Conservation (phyloP, 768 basidiomycete species). For the Tulasnella sp. region DNA sequence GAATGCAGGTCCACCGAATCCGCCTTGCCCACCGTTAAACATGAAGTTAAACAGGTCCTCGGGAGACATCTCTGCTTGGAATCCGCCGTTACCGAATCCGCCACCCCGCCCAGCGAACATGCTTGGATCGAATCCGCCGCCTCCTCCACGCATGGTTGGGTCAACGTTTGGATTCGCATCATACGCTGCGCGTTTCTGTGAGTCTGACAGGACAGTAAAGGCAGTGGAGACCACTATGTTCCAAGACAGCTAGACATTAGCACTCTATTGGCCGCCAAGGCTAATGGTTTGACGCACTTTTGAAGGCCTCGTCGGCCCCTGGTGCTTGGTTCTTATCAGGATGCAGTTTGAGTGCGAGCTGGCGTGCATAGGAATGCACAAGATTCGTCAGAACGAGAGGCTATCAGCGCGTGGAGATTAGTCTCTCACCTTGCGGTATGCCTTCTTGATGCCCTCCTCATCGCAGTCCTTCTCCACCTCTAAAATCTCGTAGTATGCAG, state of each 20-base stretch:
- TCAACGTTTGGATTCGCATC: slow-evolving; percentile 91
- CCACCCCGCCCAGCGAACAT: slow-evolving; percentile 33
- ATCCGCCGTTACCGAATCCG: slow-evolving; percentile 41
- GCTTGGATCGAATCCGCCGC: slow-evolving; percentile 33
- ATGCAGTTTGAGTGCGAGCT: slow-evolving; percentile 86
- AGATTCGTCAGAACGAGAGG: slow-evolving; percentile 1
- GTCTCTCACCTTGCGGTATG: slow-evolving; percentile 81
- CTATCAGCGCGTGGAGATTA: not conserved
- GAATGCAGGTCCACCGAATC: slow-evolving; percentile 32
- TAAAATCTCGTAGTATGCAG: slow-evolving; percentile 92
- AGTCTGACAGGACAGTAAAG: slow-evolving; percentile 92
- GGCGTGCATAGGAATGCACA: slow-evolving; percentile 1
- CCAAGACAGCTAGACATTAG: slow-evolving; percentile 16
- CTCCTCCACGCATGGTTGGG: slow-evolving; percentile 64
- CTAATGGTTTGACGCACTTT: slow-evolving; percentile 55
- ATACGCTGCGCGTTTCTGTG: slow-evolving; percentile 81
- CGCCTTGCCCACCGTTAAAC: slow-evolving; percentile 69
- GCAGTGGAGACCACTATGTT: slow-evolving; percentile 91
- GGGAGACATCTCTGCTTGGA: slow-evolving; percentile 84
- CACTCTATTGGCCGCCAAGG: not conserved
- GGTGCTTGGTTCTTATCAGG: slow-evolving; percentile 96
- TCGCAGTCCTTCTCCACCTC: slow-evolving; percentile 74
- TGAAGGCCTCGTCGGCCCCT: slow-evolving; percentile 98
- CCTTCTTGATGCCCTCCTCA: slow-evolving; percentile 84
- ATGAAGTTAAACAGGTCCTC: slow-evolving; percentile 99